These are phyloP conservation scores for Periconia sp. DNA, from an alignment of 2,329 filamentous ascomycete genomes.

Conservation along the genomic window DNA sequence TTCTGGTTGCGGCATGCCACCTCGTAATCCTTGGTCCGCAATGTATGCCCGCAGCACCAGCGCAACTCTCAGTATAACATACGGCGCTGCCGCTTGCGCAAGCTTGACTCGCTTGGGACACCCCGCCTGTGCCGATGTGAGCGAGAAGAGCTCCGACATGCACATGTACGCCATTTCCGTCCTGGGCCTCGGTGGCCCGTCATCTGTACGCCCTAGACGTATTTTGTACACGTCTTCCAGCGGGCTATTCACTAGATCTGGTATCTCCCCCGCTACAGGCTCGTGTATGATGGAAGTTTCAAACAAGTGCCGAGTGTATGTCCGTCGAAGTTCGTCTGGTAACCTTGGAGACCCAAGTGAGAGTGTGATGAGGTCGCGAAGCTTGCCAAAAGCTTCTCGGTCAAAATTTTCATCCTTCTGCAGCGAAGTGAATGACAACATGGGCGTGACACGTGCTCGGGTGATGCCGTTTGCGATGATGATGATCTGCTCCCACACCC, in stretches of 20 bases:
- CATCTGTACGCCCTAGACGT: constrained; percentile 72
- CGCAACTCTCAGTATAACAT: constrained; percentile 78
- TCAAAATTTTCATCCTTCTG: constrained; percentile 78
- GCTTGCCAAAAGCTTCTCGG: constrained; percentile 68
- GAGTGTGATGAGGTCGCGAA: constrained; percentile 74
- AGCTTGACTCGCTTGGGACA: constrained; percentile 57
- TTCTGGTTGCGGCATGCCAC: constrained; percentile 84
- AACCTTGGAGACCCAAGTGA: constrained; percentile 68
- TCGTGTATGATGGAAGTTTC: constrained; percentile 78
- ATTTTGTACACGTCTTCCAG: constrained; percentile 65
- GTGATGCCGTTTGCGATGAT: constrained; percentile 42
- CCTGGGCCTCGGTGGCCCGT: constrained; percentile 65
- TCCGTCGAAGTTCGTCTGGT: constrained; percentile 65
- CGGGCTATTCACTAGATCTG: constrained; percentile 52
- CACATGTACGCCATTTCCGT: constrained; percentile 77
- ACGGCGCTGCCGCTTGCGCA: constrained; percentile 75
- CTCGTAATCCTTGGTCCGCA: constrained; percentile 85
- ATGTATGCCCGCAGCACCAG: constrained; percentile 82
- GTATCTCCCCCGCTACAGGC: constrained; percentile 64
- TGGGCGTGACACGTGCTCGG: constrained; percentile 43
- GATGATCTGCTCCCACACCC: constrained; percentile 65
- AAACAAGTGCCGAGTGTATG: constrained; percentile 78
- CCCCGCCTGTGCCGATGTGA: constrained; percentile 55
- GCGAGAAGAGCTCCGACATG: constrained; percentile 67
- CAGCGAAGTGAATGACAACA: constrained; percentile 31